A percentile compares a stretch with the other conserved stretches of the same genome.
These are phyloP conservation scores for Teratosphaeria gauchensis DNA, from an alignment of 2,329 filamentous ascomycete species.

Conservation along the genomic window DNA sequence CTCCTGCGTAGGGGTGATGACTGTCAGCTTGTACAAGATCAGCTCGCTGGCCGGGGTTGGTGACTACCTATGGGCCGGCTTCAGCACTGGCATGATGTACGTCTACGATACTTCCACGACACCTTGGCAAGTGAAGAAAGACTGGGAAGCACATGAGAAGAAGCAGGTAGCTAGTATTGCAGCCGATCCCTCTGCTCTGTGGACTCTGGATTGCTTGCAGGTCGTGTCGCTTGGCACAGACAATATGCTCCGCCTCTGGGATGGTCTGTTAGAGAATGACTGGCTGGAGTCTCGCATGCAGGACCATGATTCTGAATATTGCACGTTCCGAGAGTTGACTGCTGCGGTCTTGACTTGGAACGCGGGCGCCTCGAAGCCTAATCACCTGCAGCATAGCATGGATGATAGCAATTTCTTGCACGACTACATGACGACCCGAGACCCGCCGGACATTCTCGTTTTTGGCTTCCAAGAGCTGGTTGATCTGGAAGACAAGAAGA, in stretches of 20 bases:
- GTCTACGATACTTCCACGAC: constrained; percentile 75
- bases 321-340: constrained; percentile 71
- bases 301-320: constrained; percentile 69
- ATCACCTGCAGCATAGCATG: constrained; percentile 60
- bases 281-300: constrained; percentile 93
- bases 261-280: constrained; percentile 85
- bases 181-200: constrained; percentile 71
- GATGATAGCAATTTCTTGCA: constrained; percentile 70
- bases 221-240: constrained; percentile 82
- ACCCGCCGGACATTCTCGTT: constrained; percentile 77
- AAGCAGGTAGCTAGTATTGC: constrained; percentile 64
- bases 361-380: constrained; percentile 88
- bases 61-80: constrained; percentile 80
- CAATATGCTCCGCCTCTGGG: constrained; percentile 77
- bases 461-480: constrained; percentile 99
- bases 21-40: constrained; percentile 89
- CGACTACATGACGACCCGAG: constrained; percentile 64
- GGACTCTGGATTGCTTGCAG: constrained; percentile 73
- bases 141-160: constrained; percentile 85
- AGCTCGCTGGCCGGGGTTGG: constrained; percentile 76
- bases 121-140: constrained; percentile 88
- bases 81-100: constrained; percentile 87
- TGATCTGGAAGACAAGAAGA: constrained; percentile 92
- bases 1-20: constrained; percentile 68
- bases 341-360: constrained; percentile 91